Conservation (phyloP, 2,329 filamentous ascomycete genomes). For the Ilyonectria destructans region DNA sequence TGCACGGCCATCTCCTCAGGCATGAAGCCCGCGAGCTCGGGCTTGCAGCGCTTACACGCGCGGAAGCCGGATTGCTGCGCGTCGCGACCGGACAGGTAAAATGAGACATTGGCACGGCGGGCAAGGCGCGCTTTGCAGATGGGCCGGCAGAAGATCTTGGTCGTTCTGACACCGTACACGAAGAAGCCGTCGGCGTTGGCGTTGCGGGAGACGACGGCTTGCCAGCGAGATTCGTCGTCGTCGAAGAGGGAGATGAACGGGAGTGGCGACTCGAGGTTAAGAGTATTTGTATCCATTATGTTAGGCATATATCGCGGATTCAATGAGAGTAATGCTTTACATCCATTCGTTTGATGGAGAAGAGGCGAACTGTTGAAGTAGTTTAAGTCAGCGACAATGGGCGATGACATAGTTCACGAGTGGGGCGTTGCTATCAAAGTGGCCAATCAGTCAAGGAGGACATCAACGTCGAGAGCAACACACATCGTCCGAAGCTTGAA, state of each 20-base stretch:
- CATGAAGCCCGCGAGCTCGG: constrained; percentile 58
- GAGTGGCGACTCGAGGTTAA: background rate
- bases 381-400: background rate
- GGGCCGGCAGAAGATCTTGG: constrained; percentile 73
- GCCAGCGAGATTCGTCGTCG: constrained; percentile 56
- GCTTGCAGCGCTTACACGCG: constrained; percentile 73
- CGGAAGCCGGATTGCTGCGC: constrained; percentile 67
- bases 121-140: constrained; percentile 74
- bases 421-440: constrained; percentile 52
- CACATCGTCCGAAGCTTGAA: background rate
- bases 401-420: constrained; percentile 24
- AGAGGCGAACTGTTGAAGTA: background rate
- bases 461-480: background rate
- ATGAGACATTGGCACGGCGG: constrained; percentile 72
- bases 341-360: background rate
- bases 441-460: constrained; percentile 44
- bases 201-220: constrained; percentile 55
- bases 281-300: background rate
- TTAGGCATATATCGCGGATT: background rate
- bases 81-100: constrained; percentile 63
- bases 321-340: background rate
- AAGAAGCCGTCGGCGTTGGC: constrained; percentile 58
- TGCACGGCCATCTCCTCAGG: constrained; percentile 61
- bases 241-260: constrained; percentile 40
- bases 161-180: constrained; percentile 62